A percentile compares a stretch with the other conserved stretches of the same genome.
phyloP scores from a whole-genome alignment of 495 filamentous ascomycete genomes.

The Penicillium roqueforti region DNA sequence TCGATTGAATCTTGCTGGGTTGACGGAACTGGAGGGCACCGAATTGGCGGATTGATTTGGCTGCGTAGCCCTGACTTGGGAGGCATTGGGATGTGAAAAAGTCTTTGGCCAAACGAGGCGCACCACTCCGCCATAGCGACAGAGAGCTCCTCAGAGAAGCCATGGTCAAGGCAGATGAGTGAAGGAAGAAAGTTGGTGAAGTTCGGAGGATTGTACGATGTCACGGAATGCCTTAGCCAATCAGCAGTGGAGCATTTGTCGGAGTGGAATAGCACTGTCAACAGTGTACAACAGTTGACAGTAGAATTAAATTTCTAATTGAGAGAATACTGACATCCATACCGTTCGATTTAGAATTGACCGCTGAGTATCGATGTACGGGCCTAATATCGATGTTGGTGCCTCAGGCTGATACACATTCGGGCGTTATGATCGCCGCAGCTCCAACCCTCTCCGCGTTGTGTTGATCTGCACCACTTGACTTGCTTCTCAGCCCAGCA shows the following conservation, averaged over 20 bases:
- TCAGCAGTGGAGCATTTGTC: constrained; percentile 25
- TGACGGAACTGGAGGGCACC: constrained; percentile 25
- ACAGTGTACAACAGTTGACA: background rate
- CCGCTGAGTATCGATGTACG: background rate
- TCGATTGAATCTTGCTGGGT: constrained; percentile 26
- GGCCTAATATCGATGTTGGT: background rate
- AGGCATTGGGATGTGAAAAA: constrained; percentile 65
- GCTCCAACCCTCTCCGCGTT: constrained; percentile 8
- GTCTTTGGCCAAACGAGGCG: constrained; percentile 49
- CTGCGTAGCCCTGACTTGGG: constrained; percentile 29
- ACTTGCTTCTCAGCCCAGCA: background rate
- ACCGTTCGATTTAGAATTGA: background rate
- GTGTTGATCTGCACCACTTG: constrained; percentile 6
- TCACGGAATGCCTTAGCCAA: constrained; percentile 21
- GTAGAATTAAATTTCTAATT: background rate
- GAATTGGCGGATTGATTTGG: constrained; percentile 36
- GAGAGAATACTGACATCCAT: background rate
- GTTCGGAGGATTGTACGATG: constrained; percentile 20
- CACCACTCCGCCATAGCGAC: constrained; percentile 34
- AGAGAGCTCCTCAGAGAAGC: constrained; percentile 32
- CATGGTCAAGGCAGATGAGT: constrained; percentile 28
- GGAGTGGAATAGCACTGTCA: background rate
- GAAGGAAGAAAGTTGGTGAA: constrained; percentile 14
- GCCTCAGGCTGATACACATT: constrained; percentile 20
- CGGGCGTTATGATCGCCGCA: constrained; percentile 3